Evolutionary conservation across 2,329 filamentous ascomycete genomes (phyloP).

Genomic region (Calonectria crousiana): DNA sequence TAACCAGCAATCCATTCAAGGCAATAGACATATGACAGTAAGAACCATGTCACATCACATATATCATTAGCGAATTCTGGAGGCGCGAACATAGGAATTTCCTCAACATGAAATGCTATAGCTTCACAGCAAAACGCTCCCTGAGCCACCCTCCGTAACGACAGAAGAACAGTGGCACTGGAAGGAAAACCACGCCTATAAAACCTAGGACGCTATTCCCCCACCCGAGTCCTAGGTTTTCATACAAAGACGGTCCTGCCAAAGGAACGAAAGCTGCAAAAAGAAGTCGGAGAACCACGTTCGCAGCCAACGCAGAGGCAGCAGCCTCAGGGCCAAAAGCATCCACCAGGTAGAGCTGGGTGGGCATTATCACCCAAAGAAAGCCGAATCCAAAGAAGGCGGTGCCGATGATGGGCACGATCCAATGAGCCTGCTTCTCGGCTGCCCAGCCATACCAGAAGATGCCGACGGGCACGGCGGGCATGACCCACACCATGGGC

Average conservation of each 20-base stretch:
- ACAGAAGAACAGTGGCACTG: conserved; percentile 41
- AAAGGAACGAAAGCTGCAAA: conserved; percentile 72
- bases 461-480: conserved; percentile 65
- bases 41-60: too few relatives aligned
- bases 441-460: conserved; percentile 72
- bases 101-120: conserved; percentile 11
- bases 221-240: conserved; percentile 59
- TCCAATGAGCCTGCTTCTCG: conserved; percentile 65
- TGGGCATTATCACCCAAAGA: conserved; percentile 51
- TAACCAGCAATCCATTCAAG: too few relatives aligned
- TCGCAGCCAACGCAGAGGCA: conserved; percentile 39
- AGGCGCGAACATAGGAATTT: too few relatives aligned
- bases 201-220: conserved; percentile 47
- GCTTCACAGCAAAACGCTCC: conserved; percentile 27
- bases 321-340: conserved; percentile 39
- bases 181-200: conserved; percentile 54
- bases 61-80: too few relatives aligned
- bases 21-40: too few relatives aligned
- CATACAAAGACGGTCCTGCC: conserved; percentile 58
- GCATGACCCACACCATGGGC: conserved; percentile 65
- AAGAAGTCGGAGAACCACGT: conserved; percentile 56
- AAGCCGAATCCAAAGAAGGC: conserved; percentile 61
- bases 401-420: conserved; percentile 70
- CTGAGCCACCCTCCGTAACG: conserved; percentile 31
- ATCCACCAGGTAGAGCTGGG: conserved; percentile 43